These are phyloP conservation scores for Aspergillus fumigatiaffinis DNA, from an alignment of 2,329 filamentous ascomycete genomes.

Conservation along the genomic window DNA sequence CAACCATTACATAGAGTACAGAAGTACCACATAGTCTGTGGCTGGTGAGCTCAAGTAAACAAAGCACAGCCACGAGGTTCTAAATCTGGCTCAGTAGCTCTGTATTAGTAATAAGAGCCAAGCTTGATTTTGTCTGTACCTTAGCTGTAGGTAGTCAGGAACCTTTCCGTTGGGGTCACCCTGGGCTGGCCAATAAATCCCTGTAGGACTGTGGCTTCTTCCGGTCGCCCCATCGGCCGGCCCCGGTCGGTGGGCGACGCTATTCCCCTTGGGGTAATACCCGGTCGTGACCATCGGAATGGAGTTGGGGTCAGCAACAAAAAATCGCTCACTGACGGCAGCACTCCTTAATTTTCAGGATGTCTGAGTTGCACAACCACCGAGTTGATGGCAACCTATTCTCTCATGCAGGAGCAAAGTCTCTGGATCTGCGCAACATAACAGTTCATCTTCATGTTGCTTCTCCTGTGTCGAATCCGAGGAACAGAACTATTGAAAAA, in stretches of 20 bases:
- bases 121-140: not conserved
- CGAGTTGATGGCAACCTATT: not conserved
- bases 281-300: slow-evolving; percentile 5
- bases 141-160: not conserved
- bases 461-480: not conserved
- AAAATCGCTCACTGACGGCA: not conserved
- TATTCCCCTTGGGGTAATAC: slow-evolving; percentile 3
- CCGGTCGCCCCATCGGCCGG: slow-evolving; percentile 19
- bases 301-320: not conserved
- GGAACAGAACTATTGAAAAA: not conserved
- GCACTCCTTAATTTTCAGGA: not conserved
- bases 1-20: not conserved
- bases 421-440: not conserved
- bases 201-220: slow-evolving; percentile 8
- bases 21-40: not conserved
- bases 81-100: not conserved
- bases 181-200: not conserved
- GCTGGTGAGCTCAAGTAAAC: not conserved
- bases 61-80: not conserved
- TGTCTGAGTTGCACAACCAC: not conserved
- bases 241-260: slow-evolving; percentile 15
- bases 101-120: not conserved
- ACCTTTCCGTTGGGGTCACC: not conserved
- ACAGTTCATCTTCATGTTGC: not conserved
- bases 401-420: not conserved